A percentile compares a stretch with the other conserved stretches of the same genome.
Evolutionary conservation across 495 filamentous ascomycete species (phyloP).

Genomic region (Neurospora sp.): DNA sequence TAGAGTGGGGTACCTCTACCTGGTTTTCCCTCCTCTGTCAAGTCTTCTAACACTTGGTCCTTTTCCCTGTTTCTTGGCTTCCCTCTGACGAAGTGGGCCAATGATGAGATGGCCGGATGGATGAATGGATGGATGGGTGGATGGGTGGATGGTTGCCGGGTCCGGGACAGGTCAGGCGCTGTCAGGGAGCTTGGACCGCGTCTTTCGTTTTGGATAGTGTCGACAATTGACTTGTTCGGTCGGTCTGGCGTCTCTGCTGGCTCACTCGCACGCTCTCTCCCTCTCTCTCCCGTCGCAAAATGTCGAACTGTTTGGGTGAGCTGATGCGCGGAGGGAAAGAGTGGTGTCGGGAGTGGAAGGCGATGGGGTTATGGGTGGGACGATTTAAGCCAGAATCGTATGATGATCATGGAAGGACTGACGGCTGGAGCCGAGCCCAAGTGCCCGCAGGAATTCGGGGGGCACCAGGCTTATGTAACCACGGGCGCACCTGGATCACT

Average conservation of each 20-base stretch:
- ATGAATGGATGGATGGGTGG: not conserved
- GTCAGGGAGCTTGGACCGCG: not conserved
- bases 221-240: not conserved
- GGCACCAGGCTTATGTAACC: not conserved
- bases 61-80: constrained; percentile 1
- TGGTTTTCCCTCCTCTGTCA: not conserved
- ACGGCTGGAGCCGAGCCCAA: constrained; percentile 9
- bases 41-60: not conserved
- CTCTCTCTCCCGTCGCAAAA: not conserved
- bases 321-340: not conserved
- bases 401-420: constrained; percentile 6
- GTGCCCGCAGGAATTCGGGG: not conserved
- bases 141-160: not conserved
- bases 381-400: constrained; percentile 22
- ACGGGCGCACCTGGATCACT: not conserved
- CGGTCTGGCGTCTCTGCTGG: not conserved
- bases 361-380: constrained; percentile 18
- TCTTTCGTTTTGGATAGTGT: not conserved
- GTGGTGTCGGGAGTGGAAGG: not conserved
- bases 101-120: not conserved
- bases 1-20: not conserved
- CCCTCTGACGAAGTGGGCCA: not conserved
- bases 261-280: not conserved
- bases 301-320: not conserved
- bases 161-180: not conserved